Conservation (phyloP, 2,329 filamentous ascomycete species). For the Periconia macrospinosa region DNA sequence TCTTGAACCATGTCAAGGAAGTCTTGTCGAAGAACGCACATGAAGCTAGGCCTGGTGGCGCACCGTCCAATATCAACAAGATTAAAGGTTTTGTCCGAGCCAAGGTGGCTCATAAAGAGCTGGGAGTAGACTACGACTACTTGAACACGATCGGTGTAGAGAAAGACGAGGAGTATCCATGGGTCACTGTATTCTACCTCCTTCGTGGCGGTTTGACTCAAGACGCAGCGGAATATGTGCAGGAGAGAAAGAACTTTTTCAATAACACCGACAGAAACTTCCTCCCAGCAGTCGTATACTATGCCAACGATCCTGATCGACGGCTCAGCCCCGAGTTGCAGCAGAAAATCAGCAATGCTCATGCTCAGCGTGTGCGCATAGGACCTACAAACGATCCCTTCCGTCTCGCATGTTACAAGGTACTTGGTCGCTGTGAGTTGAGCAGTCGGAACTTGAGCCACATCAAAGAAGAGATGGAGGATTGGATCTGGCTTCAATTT, state of each 20-base stretch:
- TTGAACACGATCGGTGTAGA: conserved; percentile 69
- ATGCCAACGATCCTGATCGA: conserved; percentile 74
- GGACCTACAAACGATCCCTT: conserved; percentile 91
- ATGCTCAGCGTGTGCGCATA: conserved; percentile 80
- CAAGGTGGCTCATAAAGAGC: conserved; percentile 75
- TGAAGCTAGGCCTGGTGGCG: conserved; percentile 86
- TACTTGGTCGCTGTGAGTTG: conserved; percentile 78
- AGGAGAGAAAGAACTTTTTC: conserved; percentile 80
- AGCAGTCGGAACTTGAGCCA: conserved; percentile 59
- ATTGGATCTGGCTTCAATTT: conserved; percentile 70
- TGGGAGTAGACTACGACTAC: conserved; percentile 78
- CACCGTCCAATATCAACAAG: conserved; percentile 85
- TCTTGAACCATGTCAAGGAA: conserved; percentile 75
- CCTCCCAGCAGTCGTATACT: conserved; percentile 81
- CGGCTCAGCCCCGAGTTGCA: conserved; percentile 78
- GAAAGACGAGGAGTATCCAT: conserved; percentile 71
- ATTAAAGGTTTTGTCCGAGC: conserved; percentile 90
- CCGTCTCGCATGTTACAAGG: conserved; percentile 96
- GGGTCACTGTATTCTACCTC: conserved; percentile 92
- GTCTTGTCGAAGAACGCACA: conserved; percentile 80
- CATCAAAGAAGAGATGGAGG: conserved; percentile 63
- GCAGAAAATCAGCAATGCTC: conserved; percentile 86
- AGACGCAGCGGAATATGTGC: conserved; percentile 86
- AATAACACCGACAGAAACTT: conserved; percentile 90
- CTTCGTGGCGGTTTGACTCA: conserved; percentile 80